Conservation (phyloP, 768 basidiomycete species). For the Amanita thiersii region DNA sequence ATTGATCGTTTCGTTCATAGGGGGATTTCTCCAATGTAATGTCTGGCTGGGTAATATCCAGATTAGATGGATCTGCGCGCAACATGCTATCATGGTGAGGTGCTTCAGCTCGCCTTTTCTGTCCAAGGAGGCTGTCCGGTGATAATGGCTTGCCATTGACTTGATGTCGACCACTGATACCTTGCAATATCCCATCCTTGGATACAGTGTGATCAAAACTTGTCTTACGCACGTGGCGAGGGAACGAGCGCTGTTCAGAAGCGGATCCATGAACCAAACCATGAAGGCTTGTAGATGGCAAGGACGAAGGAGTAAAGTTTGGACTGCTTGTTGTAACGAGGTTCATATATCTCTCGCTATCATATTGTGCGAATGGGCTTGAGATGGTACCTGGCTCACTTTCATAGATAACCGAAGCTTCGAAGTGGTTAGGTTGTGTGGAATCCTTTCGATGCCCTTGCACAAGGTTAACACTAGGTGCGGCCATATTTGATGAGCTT, state of each 20-base stretch:
- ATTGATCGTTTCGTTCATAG: conserved; percentile 37
- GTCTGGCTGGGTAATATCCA: conserved; percentile 29
- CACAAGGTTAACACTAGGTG: too few relatives aligned
- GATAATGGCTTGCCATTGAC: conserved; percentile 70
- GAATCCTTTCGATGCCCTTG: too few relatives aligned
- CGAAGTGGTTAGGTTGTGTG: too few relatives aligned
- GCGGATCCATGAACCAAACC: conserved; percentile 30
- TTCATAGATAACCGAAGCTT: too few relatives aligned
- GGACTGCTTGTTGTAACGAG: conserved; percentile 38
- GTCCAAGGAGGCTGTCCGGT: conserved; percentile 56
- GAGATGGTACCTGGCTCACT: too few relatives aligned
- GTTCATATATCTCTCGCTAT: too few relatives aligned
- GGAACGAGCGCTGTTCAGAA: conserved; percentile 49
- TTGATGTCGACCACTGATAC: conserved; percentile 65
- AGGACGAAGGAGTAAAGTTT: conserved; percentile 58
- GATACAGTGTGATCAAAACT: conserved; percentile 91
- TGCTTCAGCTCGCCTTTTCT: conserved; percentile 76
- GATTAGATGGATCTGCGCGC: conserved; percentile 65
- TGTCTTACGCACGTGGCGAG: conserved; percentile 85
- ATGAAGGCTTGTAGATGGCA: conserved; percentile 65
- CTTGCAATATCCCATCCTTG: conserved; percentile 50
- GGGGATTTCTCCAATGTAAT: conserved; percentile 29
- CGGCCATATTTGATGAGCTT: too few relatives aligned
- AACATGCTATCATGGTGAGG: conserved; percentile 75
- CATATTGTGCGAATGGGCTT: too few relatives aligned